Percentiles rank a stretch among this genome's conserved stretches.
Conservation (phyloP, 306 rosid species). For the Rosa chinensis region DNA sequence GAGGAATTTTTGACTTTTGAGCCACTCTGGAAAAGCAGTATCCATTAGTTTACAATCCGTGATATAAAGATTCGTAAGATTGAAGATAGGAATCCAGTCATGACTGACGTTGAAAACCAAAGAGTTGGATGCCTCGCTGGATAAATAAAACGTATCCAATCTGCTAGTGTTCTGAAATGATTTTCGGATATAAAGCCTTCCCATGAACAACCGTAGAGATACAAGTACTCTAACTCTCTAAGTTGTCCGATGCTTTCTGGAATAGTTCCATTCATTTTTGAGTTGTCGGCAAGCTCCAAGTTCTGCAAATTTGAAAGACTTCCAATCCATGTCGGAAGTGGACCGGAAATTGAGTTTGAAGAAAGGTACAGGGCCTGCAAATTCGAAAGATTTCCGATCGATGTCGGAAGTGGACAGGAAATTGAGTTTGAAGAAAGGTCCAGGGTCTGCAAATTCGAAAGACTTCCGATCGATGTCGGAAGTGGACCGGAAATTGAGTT, state of each 20-base stretch:
- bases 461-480: too few relatives aligned
- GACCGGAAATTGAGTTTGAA: too few relatives aligned
- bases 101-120: neutral
- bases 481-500: too few relatives aligned
- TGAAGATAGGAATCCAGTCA: slow-evolving; percentile 10
- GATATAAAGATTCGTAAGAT: neutral
- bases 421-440: rapidly evolving
- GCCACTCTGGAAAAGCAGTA: slow-evolving; percentile 12
- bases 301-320: neutral
- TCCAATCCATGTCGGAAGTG: neutral
- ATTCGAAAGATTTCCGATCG: too few relatives aligned
- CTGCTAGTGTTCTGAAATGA: neutral
- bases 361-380: too few relatives aligned
- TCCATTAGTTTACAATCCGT: too few relatives aligned
- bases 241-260: neutral
- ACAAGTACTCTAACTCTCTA: neutral
- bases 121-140: neutral
- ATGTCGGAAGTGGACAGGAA: too few relatives aligned
- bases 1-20: neutral
- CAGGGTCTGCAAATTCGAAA: too few relatives aligned
- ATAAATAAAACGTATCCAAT: too few relatives aligned
- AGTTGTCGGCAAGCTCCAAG: neutral
- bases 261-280: too few relatives aligned
- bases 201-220: neutral
- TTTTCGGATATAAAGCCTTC: slow-evolving; percentile 7